phyloP scores from a whole-genome alignment of 768 basidiomycete genomes.

The Auriscalpium orientale region DNA sequence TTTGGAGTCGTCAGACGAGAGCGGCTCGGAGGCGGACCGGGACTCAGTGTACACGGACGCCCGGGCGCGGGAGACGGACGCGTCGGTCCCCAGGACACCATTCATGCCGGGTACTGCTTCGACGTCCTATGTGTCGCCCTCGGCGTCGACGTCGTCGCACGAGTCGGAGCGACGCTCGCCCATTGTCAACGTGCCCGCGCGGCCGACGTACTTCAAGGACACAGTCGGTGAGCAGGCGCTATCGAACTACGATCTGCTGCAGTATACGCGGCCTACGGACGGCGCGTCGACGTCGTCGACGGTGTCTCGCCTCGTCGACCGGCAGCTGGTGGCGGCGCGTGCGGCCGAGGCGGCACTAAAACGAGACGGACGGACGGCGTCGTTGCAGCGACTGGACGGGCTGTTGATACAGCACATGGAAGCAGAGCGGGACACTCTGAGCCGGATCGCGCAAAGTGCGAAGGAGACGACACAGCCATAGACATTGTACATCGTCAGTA shows the following conservation, averaged over 20 bases:
- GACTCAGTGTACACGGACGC: conserved; percentile 12
- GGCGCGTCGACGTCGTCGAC: neutral
- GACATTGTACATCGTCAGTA: conserved; percentile 6
- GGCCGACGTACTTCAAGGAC: conserved; percentile 12
- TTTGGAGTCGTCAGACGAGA: conserved; percentile 44
- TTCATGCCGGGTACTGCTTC: conserved; percentile 1
- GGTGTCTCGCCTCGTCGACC: conserved; percentile 5
- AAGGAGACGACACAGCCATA: conserved; percentile 7
- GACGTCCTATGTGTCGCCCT: conserved; percentile 9
- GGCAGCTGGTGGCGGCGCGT: conserved; percentile 19
- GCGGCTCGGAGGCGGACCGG: conserved; percentile 20
- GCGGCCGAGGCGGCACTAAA: conserved; percentile 21
- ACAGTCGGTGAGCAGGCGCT: conserved; percentile 6
- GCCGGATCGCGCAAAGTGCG: conserved; percentile 53
- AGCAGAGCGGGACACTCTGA: conserved; percentile 72
- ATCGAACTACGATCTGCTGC: conserved; percentile 10
- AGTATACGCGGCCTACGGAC: conserved; percentile 3
- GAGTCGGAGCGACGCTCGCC: conserved; percentile 4
- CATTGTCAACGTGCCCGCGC: conserved; percentile 7
- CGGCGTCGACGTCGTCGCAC: conserved; percentile 1
- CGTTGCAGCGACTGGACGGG: conserved; percentile 63
- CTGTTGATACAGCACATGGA: conserved; percentile 79
- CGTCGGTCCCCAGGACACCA: conserved; percentile 2
- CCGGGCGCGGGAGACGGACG: conserved; percentile 16
- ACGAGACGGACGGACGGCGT: conserved; percentile 44